Percentiles rank a stretch among this genome's conserved stretches.
phyloP scores from a whole-genome alignment of 352 stramenopile species.

The Phytophthora agathidicida region DNA sequence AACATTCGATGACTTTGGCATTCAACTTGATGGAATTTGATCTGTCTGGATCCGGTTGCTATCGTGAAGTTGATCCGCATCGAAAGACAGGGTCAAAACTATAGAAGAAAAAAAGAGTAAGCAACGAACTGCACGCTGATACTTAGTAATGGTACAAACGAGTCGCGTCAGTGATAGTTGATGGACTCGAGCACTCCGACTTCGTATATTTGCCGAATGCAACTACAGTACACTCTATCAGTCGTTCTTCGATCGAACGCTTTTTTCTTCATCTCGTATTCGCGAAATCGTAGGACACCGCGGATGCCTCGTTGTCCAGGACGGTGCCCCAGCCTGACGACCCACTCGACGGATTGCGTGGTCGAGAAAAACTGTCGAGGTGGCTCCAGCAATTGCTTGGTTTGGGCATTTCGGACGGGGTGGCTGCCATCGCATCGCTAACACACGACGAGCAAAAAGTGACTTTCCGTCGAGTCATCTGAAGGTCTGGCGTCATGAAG shows the following conservation, averaged over 20 bases:
- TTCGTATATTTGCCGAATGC: background rate
- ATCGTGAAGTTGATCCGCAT: no score
- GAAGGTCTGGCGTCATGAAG: slow-evolving; percentile 38
- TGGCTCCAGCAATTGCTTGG: slow-evolving; percentile 8
- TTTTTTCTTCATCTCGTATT: slow-evolving; percentile 23
- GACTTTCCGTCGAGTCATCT: slow-evolving; percentile 41
- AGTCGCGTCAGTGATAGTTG: background rate
- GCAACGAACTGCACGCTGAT: no score
- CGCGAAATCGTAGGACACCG: slow-evolving; percentile 26
- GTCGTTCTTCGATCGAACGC: slow-evolving; percentile 16
- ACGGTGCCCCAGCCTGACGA: slow-evolving; percentile 19
- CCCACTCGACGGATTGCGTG: slow-evolving; percentile 1
- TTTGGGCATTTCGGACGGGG: slow-evolving; percentile 20
- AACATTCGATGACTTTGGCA: no score
- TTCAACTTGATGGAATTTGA: no score
- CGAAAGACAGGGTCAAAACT: no score
- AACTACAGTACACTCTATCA: slow-evolving; percentile 5
- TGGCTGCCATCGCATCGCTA: slow-evolving; percentile 20
- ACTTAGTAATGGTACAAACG: no score
- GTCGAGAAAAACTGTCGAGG: background rate
- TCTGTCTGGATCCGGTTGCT: no score
- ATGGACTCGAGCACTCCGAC: no score
- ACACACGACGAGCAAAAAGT: slow-evolving; percentile 43
- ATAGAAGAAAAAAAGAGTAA: no score
- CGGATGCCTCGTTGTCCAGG: slow-evolving; percentile 18